Evolutionary conservation across 495 filamentous ascomycete genomes (phyloP), one percentile per base, ranked within the genome.

Genomic region (Aspergillus olivimuriae): DNA sequence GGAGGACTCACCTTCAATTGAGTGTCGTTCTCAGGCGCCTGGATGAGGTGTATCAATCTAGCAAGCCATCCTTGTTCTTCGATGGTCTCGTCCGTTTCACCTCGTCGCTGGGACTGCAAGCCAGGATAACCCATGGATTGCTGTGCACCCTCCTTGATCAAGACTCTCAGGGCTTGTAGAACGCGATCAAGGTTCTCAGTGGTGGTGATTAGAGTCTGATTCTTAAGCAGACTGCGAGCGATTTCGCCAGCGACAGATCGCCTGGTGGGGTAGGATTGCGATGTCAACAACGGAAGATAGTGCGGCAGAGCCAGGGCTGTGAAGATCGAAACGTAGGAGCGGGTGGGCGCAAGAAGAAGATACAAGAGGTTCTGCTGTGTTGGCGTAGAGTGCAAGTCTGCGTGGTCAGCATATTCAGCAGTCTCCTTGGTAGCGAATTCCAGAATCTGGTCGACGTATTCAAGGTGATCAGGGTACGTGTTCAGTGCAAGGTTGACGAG

Each of bases 21-120:
- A 0, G 85, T 94, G 53, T 94, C 89, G 54, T 98, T 97, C 56
- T 90, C 76, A 17, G 85, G 70, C 11, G 78, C 82, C 46, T 89
- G 70, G 22, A 98, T 78, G 22, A 97, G 70, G 65, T 98, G 94
- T 16, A 95, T 80, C 43, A 98, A 77, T 55, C 94, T 75, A 32
- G 94, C 92, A 37, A 98, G 70, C 84, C 89, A 94, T 26, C 92
- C 92, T 73, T 98, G 92, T 63, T 97, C 92, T 62, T 96, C 90
- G 47, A 97, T 80, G 0, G 91, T 96, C 64, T 98, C 92, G 31
- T 97, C 94, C 1, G 94, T 96, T 51, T 94, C 84, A 36, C 69
- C 84, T 57, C 75, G 83, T 63, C 66, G 66, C 41, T 81, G 77
- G 2, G 76, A 58, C 39, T 85, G 82, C 20, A 82, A 76, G 4